Base-by-base conservation (phyloP, 352 stramenopile genomes). In the Phytopythium litorale region DNA sequence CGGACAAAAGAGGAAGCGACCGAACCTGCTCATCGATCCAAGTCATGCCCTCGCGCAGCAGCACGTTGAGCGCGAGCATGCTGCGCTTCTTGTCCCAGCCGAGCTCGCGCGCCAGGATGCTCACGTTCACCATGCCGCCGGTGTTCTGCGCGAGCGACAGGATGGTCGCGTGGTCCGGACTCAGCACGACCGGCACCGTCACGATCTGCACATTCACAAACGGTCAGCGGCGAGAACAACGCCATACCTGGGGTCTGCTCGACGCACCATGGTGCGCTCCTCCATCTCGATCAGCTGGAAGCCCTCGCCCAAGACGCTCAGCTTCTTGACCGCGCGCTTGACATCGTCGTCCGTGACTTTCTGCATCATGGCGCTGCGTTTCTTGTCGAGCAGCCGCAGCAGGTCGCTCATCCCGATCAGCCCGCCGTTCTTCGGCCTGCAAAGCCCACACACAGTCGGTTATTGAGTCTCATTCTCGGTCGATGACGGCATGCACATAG, bases 211-310 rank as follows among this genome's bases (percentile, higher is more conserved):
- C 11, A 21, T 32, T 13, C 46, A 21, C 35, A 53, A 33, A 7
- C 51, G 40, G 21, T 21, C 12, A 55, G 21, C 30, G 6, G 9
- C 16, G 33, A 30, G 42, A 51, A 33, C 19, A n/a, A 30, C 15
- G n/a, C n/a, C 7, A 13, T 25, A 23, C 6, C 40, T 23, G 40
- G 40, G 18, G 40, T 13, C 23, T 30, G 40, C 8, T 51, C 11
- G 46, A 52, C 69, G 21, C 63, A 94, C 87, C 91, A 98, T 98
- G 8, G 86, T 96, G 33, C 80, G 85, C 58, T 88, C 75, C 64
- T 97, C 91, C 73, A 98, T 94, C 63, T 97, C 83, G 43, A 98
- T 88, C 7, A 97, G 84, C 63, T 97, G 84, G 68, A 99, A 98
- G 12, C 96, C 96, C 62, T 97, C 94, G 16, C 96, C 96, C 6